Evolutionary conservation across 2,329 filamentous ascomycete genomes (phyloP).

Genomic region (Alternaria sp.): DNA sequence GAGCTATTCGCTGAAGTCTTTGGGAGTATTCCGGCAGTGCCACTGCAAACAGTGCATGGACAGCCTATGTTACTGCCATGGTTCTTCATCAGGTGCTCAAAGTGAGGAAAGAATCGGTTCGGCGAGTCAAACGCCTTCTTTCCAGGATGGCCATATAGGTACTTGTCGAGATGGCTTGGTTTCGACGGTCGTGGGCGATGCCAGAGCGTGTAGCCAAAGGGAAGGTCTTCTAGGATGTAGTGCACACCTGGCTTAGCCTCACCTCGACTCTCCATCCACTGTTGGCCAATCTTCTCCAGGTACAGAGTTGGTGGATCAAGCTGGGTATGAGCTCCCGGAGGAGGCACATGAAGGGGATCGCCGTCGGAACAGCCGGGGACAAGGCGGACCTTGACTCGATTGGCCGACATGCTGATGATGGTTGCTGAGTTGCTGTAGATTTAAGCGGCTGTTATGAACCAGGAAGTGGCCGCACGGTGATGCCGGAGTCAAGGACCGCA

Average conservation of each 20-base stretch:
- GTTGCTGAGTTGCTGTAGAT: too few species aligned
- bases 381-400: constrained; percentile 3
- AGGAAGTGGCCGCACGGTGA: too few species aligned
- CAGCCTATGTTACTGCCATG: constrained; percentile 52
- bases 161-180: constrained; percentile 57
- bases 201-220: constrained; percentile 61
- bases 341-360: constrained; percentile 39
- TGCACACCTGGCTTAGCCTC: constrained; percentile 44
- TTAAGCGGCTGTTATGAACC: too few species aligned
- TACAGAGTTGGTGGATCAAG: constrained; percentile 53
- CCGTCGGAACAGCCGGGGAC: constrained; percentile 41
- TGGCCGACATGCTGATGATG: too few species aligned
- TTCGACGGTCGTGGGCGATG: constrained; percentile 55
- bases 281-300: constrained; percentile 54
- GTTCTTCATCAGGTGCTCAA: constrained; percentile 61
- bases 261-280: constrained; percentile 56
- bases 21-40: constrained; percentile 25
- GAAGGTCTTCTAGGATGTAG: constrained; percentile 61
- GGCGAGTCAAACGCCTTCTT: constrained; percentile 61
- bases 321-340: constrained; percentile 30
- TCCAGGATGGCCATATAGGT: constrained; percentile 63
- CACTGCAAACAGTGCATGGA: constrained; percentile 57
- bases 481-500: too few species aligned
- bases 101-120: constrained; percentile 63
- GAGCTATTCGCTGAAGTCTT: constrained; percentile 15